Conservation (phyloP, 208 protist species). For the Acanthamoeba healyi region DNA sequence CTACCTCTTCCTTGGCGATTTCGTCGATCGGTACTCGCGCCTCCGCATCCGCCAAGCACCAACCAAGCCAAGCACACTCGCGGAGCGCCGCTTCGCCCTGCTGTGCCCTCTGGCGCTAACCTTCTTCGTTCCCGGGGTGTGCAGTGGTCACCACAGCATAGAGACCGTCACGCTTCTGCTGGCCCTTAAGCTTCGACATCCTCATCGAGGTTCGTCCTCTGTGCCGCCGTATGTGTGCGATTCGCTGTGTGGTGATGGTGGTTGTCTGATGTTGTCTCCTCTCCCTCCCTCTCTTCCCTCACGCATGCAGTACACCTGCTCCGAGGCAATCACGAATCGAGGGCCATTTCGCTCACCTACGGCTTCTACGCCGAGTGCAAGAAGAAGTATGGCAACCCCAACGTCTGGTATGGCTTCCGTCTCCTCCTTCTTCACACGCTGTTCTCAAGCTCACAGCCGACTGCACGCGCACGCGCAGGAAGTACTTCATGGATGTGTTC, state of each 20-base stretch:
- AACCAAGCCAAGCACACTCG: no score
- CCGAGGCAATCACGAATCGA: conserved; percentile 98
- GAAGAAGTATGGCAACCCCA: conserved; percentile 96
- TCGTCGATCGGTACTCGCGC: conserved; percentile 27
- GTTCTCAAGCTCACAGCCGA: conserved; percentile 95
- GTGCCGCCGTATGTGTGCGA: background rate
- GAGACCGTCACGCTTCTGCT: conserved; percentile 82
- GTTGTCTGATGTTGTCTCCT: background rate
- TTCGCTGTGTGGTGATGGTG: conserved; percentile 13
- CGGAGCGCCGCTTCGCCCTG: no score
- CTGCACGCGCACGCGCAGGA: conserved; percentile 96
- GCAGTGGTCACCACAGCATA: conserved; percentile 90
- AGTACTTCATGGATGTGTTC: conserved; percentile 97
- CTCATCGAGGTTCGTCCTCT: background rate
- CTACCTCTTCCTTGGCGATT: conserved; percentile 98
- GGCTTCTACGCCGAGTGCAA: conserved; percentile 99
- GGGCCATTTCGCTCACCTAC: conserved; percentile 97
- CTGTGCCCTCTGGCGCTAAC: no score
- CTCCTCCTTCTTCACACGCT: conserved; percentile 92
- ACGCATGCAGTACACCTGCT: conserved; percentile 96
- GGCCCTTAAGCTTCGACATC: conserved; percentile 31
- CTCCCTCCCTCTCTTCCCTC: conserved; percentile 92
- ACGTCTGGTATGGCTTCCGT: conserved; percentile 92
- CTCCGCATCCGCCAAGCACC: background rate
- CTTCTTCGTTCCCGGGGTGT: conserved; percentile 89